Base-by-base conservation (phyloP, 306 rosid species). In the Malus sieversii region DNA sequence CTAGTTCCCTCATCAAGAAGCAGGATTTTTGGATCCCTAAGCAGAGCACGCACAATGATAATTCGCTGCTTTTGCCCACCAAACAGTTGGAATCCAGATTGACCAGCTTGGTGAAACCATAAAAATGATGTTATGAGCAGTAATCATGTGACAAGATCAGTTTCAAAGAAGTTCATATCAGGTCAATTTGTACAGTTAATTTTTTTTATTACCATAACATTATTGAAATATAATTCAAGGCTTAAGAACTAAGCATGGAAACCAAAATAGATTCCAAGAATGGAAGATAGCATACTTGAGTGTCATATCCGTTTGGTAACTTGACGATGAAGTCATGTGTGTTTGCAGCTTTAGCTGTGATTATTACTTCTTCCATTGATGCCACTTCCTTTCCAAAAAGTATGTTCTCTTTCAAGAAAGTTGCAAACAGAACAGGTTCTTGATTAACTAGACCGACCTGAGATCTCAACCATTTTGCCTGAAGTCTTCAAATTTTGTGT, bases 51-150 rank as follows among this genome's bases (percentile, higher is more conserved):
- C 4, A 97, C 98, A 70, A 90, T 91, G 33, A 93, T 95, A 38
- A 94, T 90, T 27, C 96, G 84, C 76, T 94, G 97, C 89, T 91
- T 91, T 85, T 94, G 97, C 67, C 98, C 98, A 4, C 98, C 97
- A 46, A 96, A 94, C 81, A 94, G 72, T 57, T 87, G 94, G 62
- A 88, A 82, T 52, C 98, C 94, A 74, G 91, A 90, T 82, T 91
- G 97, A 9, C 96, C 97, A 71, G 90, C 98, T 93, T 91, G 68
- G 71, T 23, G 75, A 81, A 75, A 53, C 35, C 81, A 81, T 14
- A 42, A 18, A 32, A 25, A 22, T 60, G 44, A 42, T 73, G 59
- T 73, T 60, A 44, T 32, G 35, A 60, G 12, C 23, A 3, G 44
- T 12, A 40, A 71, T 70, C 23, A 71, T 14, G 53, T 46, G 53